phyloP scores from a whole-genome alignment of 2,329 filamentous ascomycete genomes.

The Fusarium redolens region DNA sequence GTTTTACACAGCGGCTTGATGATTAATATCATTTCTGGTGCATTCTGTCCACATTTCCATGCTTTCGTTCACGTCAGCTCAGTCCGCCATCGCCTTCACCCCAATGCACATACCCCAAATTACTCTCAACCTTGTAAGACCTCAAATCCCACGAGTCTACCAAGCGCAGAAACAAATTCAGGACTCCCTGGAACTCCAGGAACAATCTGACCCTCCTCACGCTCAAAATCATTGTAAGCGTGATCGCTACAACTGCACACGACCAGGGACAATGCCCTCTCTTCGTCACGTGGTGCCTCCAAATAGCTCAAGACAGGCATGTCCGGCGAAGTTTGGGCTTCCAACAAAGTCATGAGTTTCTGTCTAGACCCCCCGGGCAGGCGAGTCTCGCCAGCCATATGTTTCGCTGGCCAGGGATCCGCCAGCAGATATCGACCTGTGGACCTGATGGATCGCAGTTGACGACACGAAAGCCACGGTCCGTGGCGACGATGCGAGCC shows the following conservation, averaged over 20 bases:
- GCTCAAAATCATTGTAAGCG: not conserved
- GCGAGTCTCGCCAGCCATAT: not conserved
- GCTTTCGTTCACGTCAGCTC: not conserved
- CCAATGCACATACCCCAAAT: too few species aligned
- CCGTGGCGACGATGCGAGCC: rapidly evolving
- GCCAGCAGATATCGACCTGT: not conserved
- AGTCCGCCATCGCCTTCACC: too few species aligned
- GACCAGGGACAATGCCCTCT: not conserved
- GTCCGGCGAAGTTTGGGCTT: not conserved
- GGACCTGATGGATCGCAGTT: rapidly evolving
- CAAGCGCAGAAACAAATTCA: not conserved
- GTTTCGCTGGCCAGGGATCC: rapidly evolving
- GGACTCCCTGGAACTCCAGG: rapidly evolving
- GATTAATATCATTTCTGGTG: rapidly evolving
- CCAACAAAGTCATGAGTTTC: not conserved
- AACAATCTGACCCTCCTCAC: not conserved
- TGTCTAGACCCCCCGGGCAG: too few species aligned
- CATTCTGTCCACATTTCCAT: not conserved
- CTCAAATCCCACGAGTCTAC: not conserved
- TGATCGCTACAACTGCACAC: not conserved
- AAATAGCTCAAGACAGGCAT: not conserved
- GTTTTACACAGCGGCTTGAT: not conserved
- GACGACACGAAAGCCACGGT: rapidly evolving
- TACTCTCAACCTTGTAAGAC: not conserved
- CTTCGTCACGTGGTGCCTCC: not conserved